These are phyloP conservation scores for Tuber aestivum DNA, from an alignment of 495 filamentous ascomycete genomes.

Conservation along the genomic window DNA sequence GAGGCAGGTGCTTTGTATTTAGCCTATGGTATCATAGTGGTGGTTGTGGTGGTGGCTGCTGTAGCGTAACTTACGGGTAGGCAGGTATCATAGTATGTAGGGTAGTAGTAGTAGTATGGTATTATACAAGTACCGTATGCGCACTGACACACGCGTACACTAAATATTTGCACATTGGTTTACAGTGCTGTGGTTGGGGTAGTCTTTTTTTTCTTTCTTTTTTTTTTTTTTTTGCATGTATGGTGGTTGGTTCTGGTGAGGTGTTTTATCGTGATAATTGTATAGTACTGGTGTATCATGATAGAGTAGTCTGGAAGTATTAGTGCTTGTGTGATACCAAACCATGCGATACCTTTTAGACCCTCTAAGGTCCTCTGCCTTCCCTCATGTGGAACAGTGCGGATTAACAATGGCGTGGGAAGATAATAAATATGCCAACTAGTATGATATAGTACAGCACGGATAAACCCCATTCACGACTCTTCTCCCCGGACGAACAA, in stretches of 20 bases:
- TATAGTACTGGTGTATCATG: too few species aligned
- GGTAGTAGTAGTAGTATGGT: background rate
- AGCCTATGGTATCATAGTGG: background rate
- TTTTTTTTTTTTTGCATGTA: background rate
- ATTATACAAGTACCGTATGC: too few species aligned
- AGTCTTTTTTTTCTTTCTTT: slow-evolving; percentile 6
- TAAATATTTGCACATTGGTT: slow-evolving; percentile 36
- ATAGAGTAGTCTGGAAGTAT: too few species aligned
- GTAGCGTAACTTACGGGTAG: background rate
- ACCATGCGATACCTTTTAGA: too few species aligned
- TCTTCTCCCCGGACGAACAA: too few species aligned
- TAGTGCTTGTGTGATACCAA: too few species aligned
- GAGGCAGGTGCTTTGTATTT: background rate
- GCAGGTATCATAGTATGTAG: background rate
- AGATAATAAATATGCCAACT: too few species aligned
- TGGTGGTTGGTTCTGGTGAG: background rate
- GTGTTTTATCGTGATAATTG: background rate
- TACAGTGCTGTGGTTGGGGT: slow-evolving; percentile 15
- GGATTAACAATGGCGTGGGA: too few species aligned
- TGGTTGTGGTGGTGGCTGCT: background rate
- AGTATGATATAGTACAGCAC: too few species aligned
- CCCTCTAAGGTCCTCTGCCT: too few species aligned
- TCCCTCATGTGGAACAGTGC: too few species aligned
- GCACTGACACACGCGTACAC: background rate
- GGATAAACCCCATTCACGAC: too few species aligned